phyloP scores from a whole-genome alignment of 345 rosid genomes.

The Murraya paniculata region DNA sequence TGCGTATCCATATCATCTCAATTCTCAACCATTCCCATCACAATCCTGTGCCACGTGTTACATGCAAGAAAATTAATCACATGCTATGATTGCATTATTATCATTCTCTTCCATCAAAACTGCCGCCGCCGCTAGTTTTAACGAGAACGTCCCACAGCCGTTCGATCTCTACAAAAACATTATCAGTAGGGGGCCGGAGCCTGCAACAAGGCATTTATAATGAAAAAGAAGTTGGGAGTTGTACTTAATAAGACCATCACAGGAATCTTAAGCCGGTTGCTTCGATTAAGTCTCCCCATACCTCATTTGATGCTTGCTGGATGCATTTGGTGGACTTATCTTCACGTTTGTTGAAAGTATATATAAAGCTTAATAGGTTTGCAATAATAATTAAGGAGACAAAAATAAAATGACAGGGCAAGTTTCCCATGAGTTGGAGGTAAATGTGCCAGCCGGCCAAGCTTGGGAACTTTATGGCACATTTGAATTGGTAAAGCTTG shows the following conservation, averaged over 20 bases:
- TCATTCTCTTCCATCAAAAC: background rate
- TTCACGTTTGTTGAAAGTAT: background rate
- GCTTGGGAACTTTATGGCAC: constrained; percentile 23
- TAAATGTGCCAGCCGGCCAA: constrained; percentile 13
- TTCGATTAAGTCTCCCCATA: too few relatives aligned
- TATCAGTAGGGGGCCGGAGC: constrained; percentile 85
- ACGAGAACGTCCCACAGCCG: constrained; percentile 73
- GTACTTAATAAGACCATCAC: too few relatives aligned
- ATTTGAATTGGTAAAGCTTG: constrained; percentile 5
- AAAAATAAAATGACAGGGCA: background rate
- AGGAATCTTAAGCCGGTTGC: too few relatives aligned
- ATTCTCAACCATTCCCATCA: constrained; percentile 1
- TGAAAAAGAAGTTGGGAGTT: too few relatives aligned
- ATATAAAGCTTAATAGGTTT: background rate
- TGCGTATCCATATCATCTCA: constrained; percentile 7
- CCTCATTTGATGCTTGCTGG: too few relatives aligned
- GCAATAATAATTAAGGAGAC: background rate
- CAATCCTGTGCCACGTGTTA: constrained; percentile 5
- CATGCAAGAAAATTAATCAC: background rate
- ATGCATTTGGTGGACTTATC: too few relatives aligned
- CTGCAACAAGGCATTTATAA: constrained; percentile 59
- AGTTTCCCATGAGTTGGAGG: constrained; percentile 12
- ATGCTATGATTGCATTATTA: background rate
- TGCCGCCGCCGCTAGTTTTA: constrained; percentile 24
- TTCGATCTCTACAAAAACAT: constrained; percentile 67